Base-by-base conservation (phyloP, 1,284 basidiomycete species). In the Puccinia triticina region DNA sequence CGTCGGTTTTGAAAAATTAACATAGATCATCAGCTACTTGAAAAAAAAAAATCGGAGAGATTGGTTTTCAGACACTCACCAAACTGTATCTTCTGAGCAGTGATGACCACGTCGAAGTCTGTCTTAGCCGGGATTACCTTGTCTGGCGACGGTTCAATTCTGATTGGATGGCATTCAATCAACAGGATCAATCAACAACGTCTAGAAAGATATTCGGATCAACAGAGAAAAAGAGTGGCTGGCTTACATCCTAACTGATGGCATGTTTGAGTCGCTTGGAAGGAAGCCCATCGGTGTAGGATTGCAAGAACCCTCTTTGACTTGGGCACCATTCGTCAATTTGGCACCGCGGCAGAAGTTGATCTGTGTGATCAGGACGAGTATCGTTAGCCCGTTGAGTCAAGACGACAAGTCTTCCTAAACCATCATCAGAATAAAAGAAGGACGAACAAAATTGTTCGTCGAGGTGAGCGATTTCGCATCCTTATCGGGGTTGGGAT, bases 231-330 rank as follows among this genome's bases (percentile, higher is more conserved):
- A n/a, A n/a, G 16, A 43, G 34, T 21, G n/a, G 76, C 29, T 26
- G 46, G 46, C 78, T 55, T 59, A 81, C 78, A 81, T 81, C 48
- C 69, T 81, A 21, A 73, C 78, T 16, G 78, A 72, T 48, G 78
- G 78, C 78, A 81, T 81, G 16, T 81, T 81, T 48, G 57, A 2
- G 26, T 57, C 53, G 53, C 48, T 48, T 29, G 78, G 78, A 34
- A 81, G 59, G 37, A 37, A 59, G 12, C 78, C 78, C 66, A 81
- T 81, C 14, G 78, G 78, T 40, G 78, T 81, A 43, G 78, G 78
- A 34, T 81, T 81, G 43, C 78, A 81, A 11, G 78, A 81, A 23
- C 69, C 78, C 55, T 81, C 50, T 14, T 43, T 48, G 34, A 73
- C 32, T 81, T 81, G 78, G 29, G 10, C 53, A 4, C 78, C 78